A percentile compares a stretch with the other conserved stretches of the same genome.
Conservation (phyloP, 192 early-diverging fungal species). For the Dissophora ornata region DNA sequence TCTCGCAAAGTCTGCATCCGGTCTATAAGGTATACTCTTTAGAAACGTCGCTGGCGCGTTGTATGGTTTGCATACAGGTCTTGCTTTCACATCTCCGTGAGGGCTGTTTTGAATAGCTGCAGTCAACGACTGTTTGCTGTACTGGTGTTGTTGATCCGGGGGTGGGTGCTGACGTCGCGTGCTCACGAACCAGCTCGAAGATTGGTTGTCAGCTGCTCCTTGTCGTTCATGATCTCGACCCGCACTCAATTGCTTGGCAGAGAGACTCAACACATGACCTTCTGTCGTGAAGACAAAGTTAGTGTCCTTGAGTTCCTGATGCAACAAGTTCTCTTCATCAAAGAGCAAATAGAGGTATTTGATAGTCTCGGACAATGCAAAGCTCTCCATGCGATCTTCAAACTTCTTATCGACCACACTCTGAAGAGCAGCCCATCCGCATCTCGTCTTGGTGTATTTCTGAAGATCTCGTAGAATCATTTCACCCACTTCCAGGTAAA, state of each 20-base stretch:
- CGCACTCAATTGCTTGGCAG: slow-evolving; percentile 18
- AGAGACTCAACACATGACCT: slow-evolving; percentile 28
- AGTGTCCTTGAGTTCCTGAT: slow-evolving; percentile 81
- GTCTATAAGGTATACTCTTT: slow-evolving; percentile 56
- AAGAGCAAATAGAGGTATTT: slow-evolving; percentile 99
- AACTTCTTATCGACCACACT: slow-evolving; percentile 70
- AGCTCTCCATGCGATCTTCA: slow-evolving; percentile 96
- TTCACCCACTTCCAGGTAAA: slow-evolving; percentile 92
- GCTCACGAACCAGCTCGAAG: too few species aligned
- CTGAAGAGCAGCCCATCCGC: slow-evolving; percentile 83
- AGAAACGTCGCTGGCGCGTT: slow-evolving; percentile 27
- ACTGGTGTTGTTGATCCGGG: background rate
- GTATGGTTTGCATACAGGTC: slow-evolving; percentile 34
- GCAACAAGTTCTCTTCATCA: slow-evolving; percentile 74
- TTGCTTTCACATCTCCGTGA: background rate
- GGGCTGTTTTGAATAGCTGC: background rate
- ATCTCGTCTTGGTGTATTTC: slow-evolving; percentile 70
- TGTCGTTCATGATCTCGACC: too few species aligned
- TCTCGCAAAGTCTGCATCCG: slow-evolving; percentile 63
- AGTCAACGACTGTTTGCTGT: slow-evolving; percentile 1
- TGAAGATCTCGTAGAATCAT: slow-evolving; percentile 87
- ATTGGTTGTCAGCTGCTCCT: background rate
- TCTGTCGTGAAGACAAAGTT: slow-evolving; percentile 93
- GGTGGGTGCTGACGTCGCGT: too few species aligned
- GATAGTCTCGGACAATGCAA: slow-evolving; percentile 92